Evolutionary conservation across 371 early-diverging fungal genomes (phyloP).

Genomic region (Encephalitozoon intestinalis): DNA sequence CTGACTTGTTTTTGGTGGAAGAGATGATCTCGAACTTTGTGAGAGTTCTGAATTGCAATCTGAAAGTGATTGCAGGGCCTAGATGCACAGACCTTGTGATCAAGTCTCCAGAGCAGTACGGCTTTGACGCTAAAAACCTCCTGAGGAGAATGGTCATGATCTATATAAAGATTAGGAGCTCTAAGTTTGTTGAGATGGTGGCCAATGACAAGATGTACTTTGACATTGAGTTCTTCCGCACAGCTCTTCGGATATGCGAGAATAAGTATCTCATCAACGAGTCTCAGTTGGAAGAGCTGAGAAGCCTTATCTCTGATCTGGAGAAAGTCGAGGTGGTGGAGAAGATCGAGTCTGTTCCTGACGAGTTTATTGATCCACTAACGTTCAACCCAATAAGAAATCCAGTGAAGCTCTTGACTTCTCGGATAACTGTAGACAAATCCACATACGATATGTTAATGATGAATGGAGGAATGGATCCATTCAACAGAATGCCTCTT

Average conservation of each 20-base stretch:
- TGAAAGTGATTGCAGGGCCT: conserved; percentile 79
- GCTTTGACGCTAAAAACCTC: conserved; percentile 76
- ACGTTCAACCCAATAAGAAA: conserved; percentile 81
- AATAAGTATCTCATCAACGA: conserved; percentile 42
- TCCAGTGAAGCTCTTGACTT: conserved; percentile 84
- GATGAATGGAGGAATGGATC: conserved; percentile 81
- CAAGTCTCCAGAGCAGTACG: conserved; percentile 72
- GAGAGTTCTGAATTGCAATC: conserved; percentile 85
- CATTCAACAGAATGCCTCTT: conserved; percentile 79
- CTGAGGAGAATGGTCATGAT: conserved; percentile 74
- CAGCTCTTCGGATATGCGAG: conserved; percentile 47
- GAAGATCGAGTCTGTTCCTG: conserved; percentile 67
- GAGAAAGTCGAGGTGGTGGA: conserved; percentile 62
- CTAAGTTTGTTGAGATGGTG: conserved; percentile 62
- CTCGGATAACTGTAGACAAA: conserved; percentile 73
- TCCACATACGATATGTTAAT: conserved; percentile 83
- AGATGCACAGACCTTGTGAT: conserved; percentile 77
- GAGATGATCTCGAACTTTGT: conserved; percentile 82
- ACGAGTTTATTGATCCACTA: conserved; percentile 73
- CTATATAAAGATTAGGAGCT: conserved; percentile 68
- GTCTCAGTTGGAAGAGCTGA: conserved; percentile 64
- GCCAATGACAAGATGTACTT: conserved; percentile 68
- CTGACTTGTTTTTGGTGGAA: conserved; percentile 70
- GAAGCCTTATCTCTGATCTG: conserved; percentile 64
- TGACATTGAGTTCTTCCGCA: conserved; percentile 49